These are phyloP conservation scores for Coemansia sp. DNA, from an alignment of 192 early-diverging fungal species.

Conservation along the genomic window DNA sequence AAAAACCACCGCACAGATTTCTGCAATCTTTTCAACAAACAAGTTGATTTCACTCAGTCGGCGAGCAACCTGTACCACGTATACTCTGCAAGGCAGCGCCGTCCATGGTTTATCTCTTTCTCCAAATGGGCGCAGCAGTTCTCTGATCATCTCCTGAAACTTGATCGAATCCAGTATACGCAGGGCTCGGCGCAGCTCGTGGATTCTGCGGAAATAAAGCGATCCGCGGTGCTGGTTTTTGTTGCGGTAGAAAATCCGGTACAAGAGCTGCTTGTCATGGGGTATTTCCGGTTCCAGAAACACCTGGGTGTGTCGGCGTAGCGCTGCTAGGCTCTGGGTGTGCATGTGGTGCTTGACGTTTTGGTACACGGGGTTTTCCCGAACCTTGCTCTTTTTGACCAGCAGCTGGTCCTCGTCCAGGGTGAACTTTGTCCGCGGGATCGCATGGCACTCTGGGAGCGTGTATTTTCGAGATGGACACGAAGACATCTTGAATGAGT, in stretches of 20 bases:
- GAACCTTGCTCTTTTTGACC: conserved; percentile 2
- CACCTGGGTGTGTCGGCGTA: not conserved
- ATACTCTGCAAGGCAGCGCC: conserved; percentile 28
- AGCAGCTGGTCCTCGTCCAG: not conserved
- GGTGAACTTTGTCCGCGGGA: conserved; percentile 30
- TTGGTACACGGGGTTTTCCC: conserved; percentile 33
- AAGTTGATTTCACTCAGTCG: conserved; percentile 10
- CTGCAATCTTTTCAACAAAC: conserved; percentile 19
- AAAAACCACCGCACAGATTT: conserved; percentile 21
- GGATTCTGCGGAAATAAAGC: conserved; percentile 25
- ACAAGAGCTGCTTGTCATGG: conserved; percentile 28
- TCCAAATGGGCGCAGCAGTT: conserved; percentile 10
- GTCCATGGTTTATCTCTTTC: conserved; percentile 7
- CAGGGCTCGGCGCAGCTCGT: conserved; percentile 36
- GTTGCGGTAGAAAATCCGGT: conserved; percentile 45
- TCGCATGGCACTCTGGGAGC: conserved; percentile 38
- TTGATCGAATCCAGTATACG: conserved; percentile 15
- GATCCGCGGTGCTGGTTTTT: conserved; percentile 39
- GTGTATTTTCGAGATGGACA: not conserved
- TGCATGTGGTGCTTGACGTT: conserved; percentile 31
- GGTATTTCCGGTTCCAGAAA: conserved; percentile 17
- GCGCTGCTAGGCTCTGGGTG: conserved; percentile 10
- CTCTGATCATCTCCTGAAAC: conserved; percentile 6
- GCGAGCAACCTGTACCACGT: conserved; percentile 13
- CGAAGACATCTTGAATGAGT: not conserved